Conservation (phyloP, 495 filamentous ascomycete genomes). For the Penicillium roqueforti region DNA sequence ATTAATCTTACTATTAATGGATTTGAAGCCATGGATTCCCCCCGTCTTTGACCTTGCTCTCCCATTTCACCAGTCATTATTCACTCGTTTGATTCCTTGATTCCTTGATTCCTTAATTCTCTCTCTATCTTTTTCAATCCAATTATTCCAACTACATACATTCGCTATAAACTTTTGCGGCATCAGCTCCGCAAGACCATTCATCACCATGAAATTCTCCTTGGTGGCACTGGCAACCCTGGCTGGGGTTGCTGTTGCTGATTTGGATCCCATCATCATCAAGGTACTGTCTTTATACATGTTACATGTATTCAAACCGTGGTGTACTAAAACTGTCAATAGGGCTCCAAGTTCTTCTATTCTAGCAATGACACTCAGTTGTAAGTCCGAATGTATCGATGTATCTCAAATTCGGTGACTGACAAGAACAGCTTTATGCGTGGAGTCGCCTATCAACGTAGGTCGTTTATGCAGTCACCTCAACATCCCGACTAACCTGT, state of each 20-base stretch:
- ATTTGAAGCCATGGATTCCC: conserved; percentile 8
- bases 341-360: conserved; percentile 81
- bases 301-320: neutral
- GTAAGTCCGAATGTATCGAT: conserved; percentile 36
- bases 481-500: conserved; percentile 8
- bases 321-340: conserved; percentile 2
- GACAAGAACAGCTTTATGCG: conserved; percentile 58
- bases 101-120: conserved; percentile 6
- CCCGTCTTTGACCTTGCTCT: neutral
- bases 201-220: conserved; percentile 40
- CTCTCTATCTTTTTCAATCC: conserved; percentile 1
- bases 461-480: conserved; percentile 16
- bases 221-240: conserved; percentile 44
- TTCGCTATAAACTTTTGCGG: conserved; percentile 16
- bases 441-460: conserved; percentile 84
- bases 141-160: conserved; percentile 10
- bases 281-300: conserved; percentile 44
- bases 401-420: neutral
- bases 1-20: conserved; percentile 19
- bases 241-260: conserved; percentile 51
- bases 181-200: conserved; percentile 2
- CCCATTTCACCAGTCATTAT: conserved; percentile 6
- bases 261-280: conserved; percentile 65
- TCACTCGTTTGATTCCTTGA: conserved; percentile 15
- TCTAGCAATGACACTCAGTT: conserved; percentile 75